Evolutionary conservation across 108 stramenopile genomes (phyloP).

Genomic region (Nitzschia putrida): DNA sequence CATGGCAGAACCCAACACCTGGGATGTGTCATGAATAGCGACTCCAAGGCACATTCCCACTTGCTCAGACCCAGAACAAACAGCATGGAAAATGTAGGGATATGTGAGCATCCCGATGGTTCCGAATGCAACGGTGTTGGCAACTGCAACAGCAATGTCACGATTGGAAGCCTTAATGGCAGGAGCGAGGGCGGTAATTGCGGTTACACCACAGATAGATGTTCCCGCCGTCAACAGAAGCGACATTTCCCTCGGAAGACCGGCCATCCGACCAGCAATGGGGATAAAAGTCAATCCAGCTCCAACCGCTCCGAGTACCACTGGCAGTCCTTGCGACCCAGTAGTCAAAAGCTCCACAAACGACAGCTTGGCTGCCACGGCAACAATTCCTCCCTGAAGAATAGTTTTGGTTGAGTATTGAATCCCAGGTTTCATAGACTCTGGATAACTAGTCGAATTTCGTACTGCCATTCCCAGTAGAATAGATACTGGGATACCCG

Average conservation of each 20-base stretch:
- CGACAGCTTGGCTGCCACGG: conserved; percentile 59
- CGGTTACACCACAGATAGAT: conserved; percentile 68
- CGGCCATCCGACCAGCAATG: conserved; percentile 37
- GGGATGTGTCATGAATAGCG: conserved; percentile 61
- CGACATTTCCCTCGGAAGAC: conserved; percentile 44
- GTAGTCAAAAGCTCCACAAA: conserved; percentile 48
- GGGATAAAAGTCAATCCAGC: conserved; percentile 53
- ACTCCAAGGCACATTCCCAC: conserved; percentile 61
- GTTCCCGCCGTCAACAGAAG: conserved; percentile 60
- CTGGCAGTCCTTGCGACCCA: conserved; percentile 51
- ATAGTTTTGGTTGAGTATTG: conserved; percentile 58
- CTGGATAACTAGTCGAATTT: conserved; percentile 32
- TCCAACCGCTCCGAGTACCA: conserved; percentile 43
- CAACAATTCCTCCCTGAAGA: conserved; percentile 61
- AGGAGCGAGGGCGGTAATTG: conserved; percentile 60
- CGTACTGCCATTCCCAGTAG: conserved; percentile 51
- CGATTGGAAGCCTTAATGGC: conserved; percentile 55
- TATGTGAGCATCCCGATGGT: conserved; percentile 61
- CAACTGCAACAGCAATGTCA: conserved; percentile 62
- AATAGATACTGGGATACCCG: conserved; percentile 60
- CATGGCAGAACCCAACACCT: conserved; percentile 62
- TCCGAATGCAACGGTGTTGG: conserved; percentile 66
- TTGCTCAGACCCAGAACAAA: conserved; percentile 43
- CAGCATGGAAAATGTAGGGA: conserved; percentile 49
- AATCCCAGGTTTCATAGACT: conserved; percentile 45